Evolutionary conservation across 768 basidiomycete species (phyloP), one percentile per base, ranked within the genome.

Genomic region (Leccinum fibrillosum): DNA sequence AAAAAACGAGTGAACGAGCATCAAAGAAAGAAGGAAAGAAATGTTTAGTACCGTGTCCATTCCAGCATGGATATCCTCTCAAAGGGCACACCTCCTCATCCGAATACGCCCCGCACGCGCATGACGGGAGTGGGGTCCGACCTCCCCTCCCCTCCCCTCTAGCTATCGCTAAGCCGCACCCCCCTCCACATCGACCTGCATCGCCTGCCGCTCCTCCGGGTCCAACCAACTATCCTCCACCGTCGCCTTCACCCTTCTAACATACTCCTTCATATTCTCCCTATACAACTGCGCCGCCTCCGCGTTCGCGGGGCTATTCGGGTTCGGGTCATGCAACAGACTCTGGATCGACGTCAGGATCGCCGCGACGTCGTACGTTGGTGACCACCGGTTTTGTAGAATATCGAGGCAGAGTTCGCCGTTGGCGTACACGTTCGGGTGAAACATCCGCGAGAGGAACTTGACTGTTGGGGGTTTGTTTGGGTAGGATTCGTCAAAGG

Each of bases 261-360:
- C 90, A 71, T 98, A 98, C 78, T 98, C 96, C 77, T 97, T 98
- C 90, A 95, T 94, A 69, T 97, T 97, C 71, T 98, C 96, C 57
- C 96, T 79, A 69, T 95, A 99, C 60, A 99, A 74, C 75, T 94
- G 92, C 6, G 97, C 97, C 0, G 97, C 97, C 75, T 99, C 97
- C 3, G 94, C 96, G 69, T 99, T 99, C 4, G 96, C 97, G 13
- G 97, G 96, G 69, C 94, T 96, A 72, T 94, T 94, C 2, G 96
- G 96, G 73, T 99, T 99, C 12, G 97, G 97, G 74, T 99, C 97
- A 68, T 98, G 95, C 59, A 99, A 77, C 56, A 99, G 76, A 73
- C 89, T 92, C 74, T 98, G 97, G 58, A 99, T 96, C 64, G 88
- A 91, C 9, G 97, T 99, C 67, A 99, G 80, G 75, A 98, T 98